Evolutionary conservation across 345 rosid species (phyloP).

Genomic region (Iberis pinnata): DNA sequence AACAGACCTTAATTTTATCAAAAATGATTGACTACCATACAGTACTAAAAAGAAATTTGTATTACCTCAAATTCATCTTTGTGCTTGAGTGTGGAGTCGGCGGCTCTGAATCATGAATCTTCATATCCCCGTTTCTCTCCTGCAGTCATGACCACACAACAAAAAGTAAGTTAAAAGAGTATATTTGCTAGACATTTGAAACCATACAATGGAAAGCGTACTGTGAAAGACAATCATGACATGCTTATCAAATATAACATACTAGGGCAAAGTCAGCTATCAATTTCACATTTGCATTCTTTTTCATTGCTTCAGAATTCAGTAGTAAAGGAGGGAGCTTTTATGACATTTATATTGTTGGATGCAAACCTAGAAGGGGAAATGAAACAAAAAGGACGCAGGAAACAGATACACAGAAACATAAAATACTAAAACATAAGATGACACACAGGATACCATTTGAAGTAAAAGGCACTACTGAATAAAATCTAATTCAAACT

Average conservation of each 20-base stretch:
- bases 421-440: not conserved
- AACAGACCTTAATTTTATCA: slow-evolving; percentile 1
- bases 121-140: slow-evolving; percentile 82
- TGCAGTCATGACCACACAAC: slow-evolving; percentile 33
- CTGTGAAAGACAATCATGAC: too few relatives aligned
- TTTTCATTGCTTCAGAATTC: not conserved
- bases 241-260: too few relatives aligned
- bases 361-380: slow-evolving; percentile 2
- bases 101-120: slow-evolving; percentile 91
- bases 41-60: slow-evolving; percentile 6
- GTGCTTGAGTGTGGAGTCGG: slow-evolving; percentile 81
- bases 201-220: too few relatives aligned
- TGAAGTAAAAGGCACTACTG: not conserved
- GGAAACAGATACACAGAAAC: not conserved
- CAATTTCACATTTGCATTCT: not conserved
- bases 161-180: slow-evolving; percentile 10
- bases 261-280: too few relatives aligned
- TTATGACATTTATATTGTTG: not conserved
- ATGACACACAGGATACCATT: not conserved
- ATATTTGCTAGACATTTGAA: too few relatives aligned
- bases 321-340: not conserved
- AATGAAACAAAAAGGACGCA: not conserved
- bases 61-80: slow-evolving; percentile 79
- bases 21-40: slow-evolving; percentile 1
- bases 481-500: not conserved